Base-by-base conservation (phyloP, 1,139 yeast genomes). In the Suhomyces choctaworum region DNA sequence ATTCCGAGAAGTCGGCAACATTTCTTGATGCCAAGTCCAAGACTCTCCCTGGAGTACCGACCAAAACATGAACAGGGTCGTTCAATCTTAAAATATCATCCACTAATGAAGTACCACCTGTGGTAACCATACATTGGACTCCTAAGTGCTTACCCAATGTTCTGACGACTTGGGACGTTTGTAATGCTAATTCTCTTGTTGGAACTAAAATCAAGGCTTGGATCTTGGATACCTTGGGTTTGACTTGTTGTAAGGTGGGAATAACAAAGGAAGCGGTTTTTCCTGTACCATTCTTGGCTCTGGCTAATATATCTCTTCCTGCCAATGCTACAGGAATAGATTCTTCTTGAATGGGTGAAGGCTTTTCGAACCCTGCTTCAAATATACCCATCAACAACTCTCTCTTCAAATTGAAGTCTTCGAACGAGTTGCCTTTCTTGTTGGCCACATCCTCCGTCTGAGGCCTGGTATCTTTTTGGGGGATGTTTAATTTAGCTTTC, bases 201-300 rank as follows among this genome's bases (percentile, higher is more conserved):
- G 97, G 97, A 20, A 88, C 94, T 56, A 89, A 74, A 44, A 89
- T 84, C 46, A 89, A 76, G 6, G 94, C 90, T 63, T 92, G 98
- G 50, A 89, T 87, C 58, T 86, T 84, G 62, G 82, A 78, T 36
- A 81, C 53, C 58, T 87, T 86, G 34, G 97, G 92, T 63, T 90
- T 87, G 45, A 86, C 73, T 55, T 80, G 81, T 60, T 88, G 95
- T 51, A 88, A 75, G 29, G 90, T 76, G 24, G 97, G 96, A 51
- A 88, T 87, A 32, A 84, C 82, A 60, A 92, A 92, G 7, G 98
- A 95, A 2, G 97, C 98, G 6, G 98, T 92, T 61, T 92, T 92
- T 51, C 98, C 98, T 1, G 98, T 92, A 48, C 98, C 98, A 62
- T 94, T 94, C 62, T 92, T 94, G 31, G 99, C 98, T 66, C 98